phyloP scores from a whole-genome alignment of 495 filamentous ascomycete genomes.

The Platismatia glauca region DNA sequence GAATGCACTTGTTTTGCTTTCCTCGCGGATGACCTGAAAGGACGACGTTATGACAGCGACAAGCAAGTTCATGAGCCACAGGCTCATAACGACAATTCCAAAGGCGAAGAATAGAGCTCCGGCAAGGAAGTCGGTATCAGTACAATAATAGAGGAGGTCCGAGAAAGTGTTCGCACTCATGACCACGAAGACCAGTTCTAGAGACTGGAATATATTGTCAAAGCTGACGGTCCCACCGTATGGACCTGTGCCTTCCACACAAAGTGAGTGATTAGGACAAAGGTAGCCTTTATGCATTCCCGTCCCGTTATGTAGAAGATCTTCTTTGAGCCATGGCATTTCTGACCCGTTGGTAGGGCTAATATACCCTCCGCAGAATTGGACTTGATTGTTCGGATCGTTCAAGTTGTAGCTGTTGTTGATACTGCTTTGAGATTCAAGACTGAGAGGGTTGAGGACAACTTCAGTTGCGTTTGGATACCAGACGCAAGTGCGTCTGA shows the following conservation, averaged over 20 bases:
- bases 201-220: slow-evolving; percentile 83
- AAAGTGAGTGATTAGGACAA: slow-evolving; percentile 74
- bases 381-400: slow-evolving; percentile 45
- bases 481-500: slow-evolving; percentile 85
- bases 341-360: slow-evolving; percentile 46
- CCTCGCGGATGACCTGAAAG: slow-evolving; percentile 96
- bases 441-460: slow-evolving; percentile 17
- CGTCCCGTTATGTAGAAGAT: slow-evolving; percentile 36
- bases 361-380: slow-evolving; percentile 82
- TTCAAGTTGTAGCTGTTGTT: slow-evolving; percentile 34
- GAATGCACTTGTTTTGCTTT: slow-evolving; percentile 90
- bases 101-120: slow-evolving; percentile 77
- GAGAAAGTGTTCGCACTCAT: slow-evolving; percentile 98
- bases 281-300: slow-evolving; percentile 73
- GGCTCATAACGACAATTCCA: slow-evolving; percentile 83
- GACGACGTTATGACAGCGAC: slow-evolving; percentile 98
- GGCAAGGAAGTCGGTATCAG: slow-evolving; percentile 81
- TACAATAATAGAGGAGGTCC: slow-evolving; percentile 86
- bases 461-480: slow-evolving; percentile 36
- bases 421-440: slow-evolving; percentile 6
- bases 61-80: slow-evolving; percentile 94
- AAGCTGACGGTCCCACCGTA: slow-evolving; percentile 86
- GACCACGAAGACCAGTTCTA: slow-evolving; percentile 95
- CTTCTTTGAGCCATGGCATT: slow-evolving; percentile 55
- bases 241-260: slow-evolving; percentile 70